Evolutionary conservation across 441 rosid genomes (phyloP).

Genomic region (Adansonia gregorii): DNA sequence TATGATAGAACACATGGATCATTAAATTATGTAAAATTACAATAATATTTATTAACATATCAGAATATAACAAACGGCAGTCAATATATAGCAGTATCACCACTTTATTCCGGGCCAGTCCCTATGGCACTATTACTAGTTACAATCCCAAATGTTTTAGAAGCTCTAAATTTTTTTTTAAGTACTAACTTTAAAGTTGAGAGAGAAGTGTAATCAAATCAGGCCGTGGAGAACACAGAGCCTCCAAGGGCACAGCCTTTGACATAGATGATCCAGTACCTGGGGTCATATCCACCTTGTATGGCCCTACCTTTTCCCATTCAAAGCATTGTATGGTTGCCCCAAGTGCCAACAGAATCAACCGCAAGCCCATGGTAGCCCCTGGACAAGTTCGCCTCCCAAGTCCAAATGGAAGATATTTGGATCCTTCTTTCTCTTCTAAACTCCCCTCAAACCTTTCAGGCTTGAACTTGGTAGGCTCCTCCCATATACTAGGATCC

Average conservation of each 20-base stretch:
- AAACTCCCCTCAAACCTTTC: constrained; percentile 36
- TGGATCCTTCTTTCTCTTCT: constrained; percentile 34
- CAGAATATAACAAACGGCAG: background rate
- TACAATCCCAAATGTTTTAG: background rate
- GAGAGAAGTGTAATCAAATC: constrained; percentile 36
- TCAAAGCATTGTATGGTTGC: constrained; percentile 51
- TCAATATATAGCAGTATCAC: background rate
- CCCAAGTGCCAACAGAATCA: constrained; percentile 39
- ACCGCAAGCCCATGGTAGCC: constrained; percentile 33
- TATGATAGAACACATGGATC: no score
- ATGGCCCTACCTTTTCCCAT: constrained; percentile 20
- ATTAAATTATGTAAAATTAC: no score
- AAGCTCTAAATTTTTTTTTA: background rate
- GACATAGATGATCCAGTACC: background rate
- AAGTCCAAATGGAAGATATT: constrained; percentile 47
- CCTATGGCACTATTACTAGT: background rate
- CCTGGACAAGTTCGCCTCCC: constrained; percentile 52
- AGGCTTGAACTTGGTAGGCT: constrained; percentile 34
- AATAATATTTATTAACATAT: no score
- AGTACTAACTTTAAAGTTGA: background rate
- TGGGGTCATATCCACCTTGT: constrained; percentile 20
- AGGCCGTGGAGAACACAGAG: constrained; percentile 41
- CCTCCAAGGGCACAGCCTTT: constrained; percentile 28
- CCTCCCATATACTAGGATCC: constrained; percentile 39
- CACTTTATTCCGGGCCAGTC: background rate